Percentiles rank a stretch among this genome's conserved stretches.
These are phyloP conservation scores for Adansonia gregorii DNA, from an alignment of 441 rosid species.

Conservation along the genomic window DNA sequence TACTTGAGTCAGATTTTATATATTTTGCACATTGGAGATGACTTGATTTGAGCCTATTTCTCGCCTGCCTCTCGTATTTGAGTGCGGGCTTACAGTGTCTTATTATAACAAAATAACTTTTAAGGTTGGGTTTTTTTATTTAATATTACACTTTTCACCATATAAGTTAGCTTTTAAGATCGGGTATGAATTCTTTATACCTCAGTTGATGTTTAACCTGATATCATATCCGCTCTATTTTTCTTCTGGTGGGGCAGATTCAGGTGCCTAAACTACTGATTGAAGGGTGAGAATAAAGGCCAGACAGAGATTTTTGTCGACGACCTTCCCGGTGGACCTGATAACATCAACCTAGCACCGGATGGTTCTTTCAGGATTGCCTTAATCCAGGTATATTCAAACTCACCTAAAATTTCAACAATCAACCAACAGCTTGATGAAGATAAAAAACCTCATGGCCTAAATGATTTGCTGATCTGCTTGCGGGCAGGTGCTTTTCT, in stretches of 20 bases:
- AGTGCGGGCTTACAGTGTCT: too few relatives aligned
- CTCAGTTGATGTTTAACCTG: not conserved
- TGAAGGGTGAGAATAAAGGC: slow-evolving; percentile 43
- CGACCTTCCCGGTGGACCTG: slow-evolving; percentile 54
- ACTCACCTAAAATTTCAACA: not conserved
- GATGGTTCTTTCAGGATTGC: slow-evolving; percentile 62
- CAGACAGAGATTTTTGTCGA: slow-evolving; percentile 43
- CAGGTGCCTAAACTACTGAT: slow-evolving; percentile 54
- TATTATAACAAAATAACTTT: too few relatives aligned
- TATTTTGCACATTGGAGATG: not conserved
- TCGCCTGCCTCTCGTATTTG: too few relatives aligned
- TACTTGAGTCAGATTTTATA: not conserved
- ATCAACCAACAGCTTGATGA: not conserved
- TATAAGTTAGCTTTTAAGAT: too few relatives aligned
- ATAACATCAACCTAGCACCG: slow-evolving; percentile 56
- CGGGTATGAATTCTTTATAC: too few relatives aligned
- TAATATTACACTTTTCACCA: too few relatives aligned
- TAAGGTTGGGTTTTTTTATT: too few relatives aligned
- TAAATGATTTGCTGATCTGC: not conserved
- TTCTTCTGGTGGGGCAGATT: slow-evolving; percentile 32
- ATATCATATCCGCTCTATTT: not conserved
- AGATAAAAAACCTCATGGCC: not conserved
- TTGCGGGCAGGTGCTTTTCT: slow-evolving; percentile 28
- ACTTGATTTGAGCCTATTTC: too few relatives aligned
- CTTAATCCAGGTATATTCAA: slow-evolving; percentile 35